A percentile compares a stretch with the other conserved stretches of the same genome.
These are phyloP conservation scores for Colletotrichum liaoningense DNA, from an alignment of 2,329 filamentous ascomycete genomes.

Conservation along the genomic window DNA sequence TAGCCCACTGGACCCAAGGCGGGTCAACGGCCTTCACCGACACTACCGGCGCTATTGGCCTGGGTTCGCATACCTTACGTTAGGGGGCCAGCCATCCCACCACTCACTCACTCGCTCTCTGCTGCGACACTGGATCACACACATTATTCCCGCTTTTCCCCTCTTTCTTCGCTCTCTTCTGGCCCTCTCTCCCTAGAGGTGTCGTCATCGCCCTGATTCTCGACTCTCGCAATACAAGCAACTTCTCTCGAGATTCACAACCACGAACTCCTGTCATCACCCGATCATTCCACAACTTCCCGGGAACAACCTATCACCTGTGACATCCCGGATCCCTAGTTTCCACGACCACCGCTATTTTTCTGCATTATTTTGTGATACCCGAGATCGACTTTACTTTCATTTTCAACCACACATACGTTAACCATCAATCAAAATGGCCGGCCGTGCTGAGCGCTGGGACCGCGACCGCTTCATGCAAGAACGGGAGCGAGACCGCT, in stretches of 20 bases:
- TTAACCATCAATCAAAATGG: constrained; percentile 29
- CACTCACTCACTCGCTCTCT: neutral
- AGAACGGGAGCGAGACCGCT: constrained; percentile 59
- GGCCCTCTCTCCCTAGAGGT: constrained; percentile 8
- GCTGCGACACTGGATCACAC: neutral
- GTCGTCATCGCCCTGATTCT: constrained; percentile 34
- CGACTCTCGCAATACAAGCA: constrained; percentile 20
- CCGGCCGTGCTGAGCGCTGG: constrained; percentile 58
- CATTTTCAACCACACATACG: constrained; percentile 1
- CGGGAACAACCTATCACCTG: neutral
- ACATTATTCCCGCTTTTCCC: constrained; percentile 28
- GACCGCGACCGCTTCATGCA: constrained; percentile 64
- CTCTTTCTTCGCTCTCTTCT: constrained; percentile 19
- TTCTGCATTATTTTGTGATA: constrained; percentile 15
- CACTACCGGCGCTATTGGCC: constrained; percentile 30
- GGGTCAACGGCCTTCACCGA: constrained; percentile 36
- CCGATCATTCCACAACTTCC: constrained; percentile 19
- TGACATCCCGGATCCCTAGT: neutral
- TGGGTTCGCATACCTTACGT: constrained; percentile 5
- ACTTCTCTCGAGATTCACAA: constrained; percentile 8
- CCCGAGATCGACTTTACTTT: constrained; percentile 11
- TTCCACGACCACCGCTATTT: constrained; percentile 2
- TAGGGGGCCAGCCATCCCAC: constrained; percentile 24
- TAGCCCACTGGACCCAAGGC: constrained; percentile 23
- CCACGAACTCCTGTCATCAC: constrained; percentile 24